Conservation (phyloP, 164 flowering plant genomes). For the Kingdonia uniflora region DNA sequence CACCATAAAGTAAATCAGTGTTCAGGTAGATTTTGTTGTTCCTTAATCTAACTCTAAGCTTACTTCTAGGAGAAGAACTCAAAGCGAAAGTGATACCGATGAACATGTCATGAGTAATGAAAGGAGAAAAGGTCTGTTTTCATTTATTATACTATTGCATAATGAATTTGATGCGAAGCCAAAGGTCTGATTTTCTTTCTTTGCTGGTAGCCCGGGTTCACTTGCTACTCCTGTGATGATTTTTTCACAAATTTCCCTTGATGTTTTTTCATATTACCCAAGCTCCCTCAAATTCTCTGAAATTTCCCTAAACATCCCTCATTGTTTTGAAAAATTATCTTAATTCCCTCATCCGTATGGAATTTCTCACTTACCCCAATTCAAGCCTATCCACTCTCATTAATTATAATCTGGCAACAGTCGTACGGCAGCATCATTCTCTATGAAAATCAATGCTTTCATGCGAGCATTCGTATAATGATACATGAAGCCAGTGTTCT, state of each 20-base stretch:
- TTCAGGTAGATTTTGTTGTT: conserved; percentile 1
- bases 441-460: no score
- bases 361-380: no score
- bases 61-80: conserved; percentile 32
- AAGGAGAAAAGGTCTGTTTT: conserved; percentile 37
- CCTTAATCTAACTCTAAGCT: conserved; percentile 8
- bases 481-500: no score
- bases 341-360: no score
- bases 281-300: neutral
- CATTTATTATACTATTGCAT: neutral
- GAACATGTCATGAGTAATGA: conserved; percentile 21
- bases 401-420: no score
- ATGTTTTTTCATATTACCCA: neutral
- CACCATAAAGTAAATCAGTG: neutral
- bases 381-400: no score
- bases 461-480: no score
- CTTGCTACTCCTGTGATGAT: neutral
- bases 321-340: no score
- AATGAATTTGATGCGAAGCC: no score
- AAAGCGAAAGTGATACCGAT: conserved; percentile 22
- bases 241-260: neutral
- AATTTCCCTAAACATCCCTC: neutral
- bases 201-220: neutral
- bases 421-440: no score
- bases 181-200: neutral